Percentiles rank a stretch among this genome's conserved stretches.
These are phyloP conservation scores for Periconia sp. DNA, from an alignment of 2,329 filamentous ascomycete genomes.

Conservation along the genomic window DNA sequence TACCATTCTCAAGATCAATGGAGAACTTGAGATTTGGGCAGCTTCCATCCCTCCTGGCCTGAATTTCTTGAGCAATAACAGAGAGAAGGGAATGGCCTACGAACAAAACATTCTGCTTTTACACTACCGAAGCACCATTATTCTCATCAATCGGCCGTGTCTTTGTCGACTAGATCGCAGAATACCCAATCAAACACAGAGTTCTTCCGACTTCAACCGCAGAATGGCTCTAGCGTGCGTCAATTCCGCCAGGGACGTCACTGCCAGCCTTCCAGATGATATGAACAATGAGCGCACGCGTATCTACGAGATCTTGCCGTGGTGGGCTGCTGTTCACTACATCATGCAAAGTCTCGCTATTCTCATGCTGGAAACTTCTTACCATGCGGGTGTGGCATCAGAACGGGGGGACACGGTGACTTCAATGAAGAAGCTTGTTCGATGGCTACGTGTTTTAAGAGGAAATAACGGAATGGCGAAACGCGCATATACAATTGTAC, in stretches of 20 bases:
- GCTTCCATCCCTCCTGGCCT: slow-evolving; percentile 27
- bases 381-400: slow-evolving; percentile 18
- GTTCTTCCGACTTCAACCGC: slow-evolving; percentile 34
- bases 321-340: slow-evolving; percentile 45
- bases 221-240: slow-evolving; percentile 37
- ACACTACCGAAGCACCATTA: slow-evolving; percentile 25
- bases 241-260: slow-evolving; percentile 34
- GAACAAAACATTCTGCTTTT: slow-evolving; percentile 23
- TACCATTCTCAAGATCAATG: slow-evolving; percentile 26
- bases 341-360: slow-evolving; percentile 44
- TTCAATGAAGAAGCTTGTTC: slow-evolving; percentile 33
- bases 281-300: neutral
- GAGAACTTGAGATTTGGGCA: slow-evolving; percentile 39
- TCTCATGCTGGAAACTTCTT: slow-evolving; percentile 41
- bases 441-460: slow-evolving; percentile 37
- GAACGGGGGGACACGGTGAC: slow-evolving; percentile 25
- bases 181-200: slow-evolving; percentile 30
- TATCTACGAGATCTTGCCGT: slow-evolving; percentile 31
- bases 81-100: slow-evolving; percentile 2
- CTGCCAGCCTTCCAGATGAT: slow-evolving; percentile 9
- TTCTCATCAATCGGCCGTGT: slow-evolving; percentile 44
- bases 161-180: slow-evolving; percentile 39
- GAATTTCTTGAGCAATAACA: neutral
- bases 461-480: slow-evolving; percentile 29
- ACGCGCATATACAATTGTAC: slow-evolving; percentile 28